Evolutionary conservation across 2,329 filamentous ascomycete species (phyloP).

Genomic region (Venturia nashicola): DNA sequence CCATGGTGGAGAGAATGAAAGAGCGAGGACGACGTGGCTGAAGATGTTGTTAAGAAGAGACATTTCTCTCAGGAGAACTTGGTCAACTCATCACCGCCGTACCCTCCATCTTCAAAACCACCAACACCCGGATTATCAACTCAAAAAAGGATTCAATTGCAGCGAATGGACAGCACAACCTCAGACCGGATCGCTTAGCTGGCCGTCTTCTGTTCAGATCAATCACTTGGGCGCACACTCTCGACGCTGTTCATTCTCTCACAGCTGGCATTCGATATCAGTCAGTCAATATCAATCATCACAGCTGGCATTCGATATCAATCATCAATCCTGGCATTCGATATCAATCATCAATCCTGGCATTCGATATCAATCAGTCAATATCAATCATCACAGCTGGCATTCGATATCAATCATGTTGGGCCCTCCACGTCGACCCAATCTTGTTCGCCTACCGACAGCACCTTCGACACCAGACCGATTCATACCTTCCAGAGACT

Average conservation of each 20-base stretch:
- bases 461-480: conserved; percentile 37
- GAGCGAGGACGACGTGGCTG: conserved; percentile 1
- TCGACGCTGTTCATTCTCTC: not conserved
- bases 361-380: not conserved
- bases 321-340: no score
- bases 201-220: conserved; percentile 1
- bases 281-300: no score
- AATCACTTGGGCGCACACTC: not conserved
- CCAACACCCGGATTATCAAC: not conserved
- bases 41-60: not conserved
- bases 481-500: conserved; percentile 39
- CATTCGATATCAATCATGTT: not conserved
- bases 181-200: not conserved
- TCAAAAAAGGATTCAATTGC: not conserved
- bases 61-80: not conserved
- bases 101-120: not conserved
- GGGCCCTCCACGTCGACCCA: not conserved
- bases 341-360: not conserved
- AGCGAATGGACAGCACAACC: not conserved
- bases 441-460: not conserved
- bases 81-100: not conserved
- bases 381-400: not conserved
- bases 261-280: not conserved
- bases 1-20: not conserved
- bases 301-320: not conserved